Evolutionary conservation across 805 yeast species (phyloP).

Genomic region (Metschnikowia cerradonensis): DNA sequence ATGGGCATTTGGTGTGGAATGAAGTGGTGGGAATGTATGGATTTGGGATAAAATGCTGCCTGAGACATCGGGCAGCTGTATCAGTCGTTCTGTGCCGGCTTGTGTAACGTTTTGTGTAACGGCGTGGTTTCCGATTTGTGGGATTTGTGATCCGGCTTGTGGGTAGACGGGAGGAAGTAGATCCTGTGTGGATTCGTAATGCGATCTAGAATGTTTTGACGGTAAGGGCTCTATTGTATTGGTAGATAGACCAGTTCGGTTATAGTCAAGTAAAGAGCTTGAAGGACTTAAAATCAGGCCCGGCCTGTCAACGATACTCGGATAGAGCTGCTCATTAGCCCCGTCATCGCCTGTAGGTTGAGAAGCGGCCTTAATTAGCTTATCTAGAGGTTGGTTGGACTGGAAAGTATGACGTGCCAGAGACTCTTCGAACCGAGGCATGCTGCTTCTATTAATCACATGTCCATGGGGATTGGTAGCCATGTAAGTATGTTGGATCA

Average conservation of each 20-base stretch:
- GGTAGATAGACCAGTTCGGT: neutral
- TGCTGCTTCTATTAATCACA: neutral
- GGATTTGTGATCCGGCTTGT: no score
- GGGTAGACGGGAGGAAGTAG: neutral
- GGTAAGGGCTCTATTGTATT: neutral
- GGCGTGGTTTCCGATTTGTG: no score
- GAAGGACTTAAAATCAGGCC: neutral
- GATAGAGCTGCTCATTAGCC: neutral
- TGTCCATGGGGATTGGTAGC: slow-evolving; percentile 1
- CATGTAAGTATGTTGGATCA: neutral
- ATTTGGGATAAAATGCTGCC: neutral
- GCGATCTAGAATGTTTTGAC: neutral
- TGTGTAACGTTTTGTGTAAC: no score
- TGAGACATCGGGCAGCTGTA: neutral
- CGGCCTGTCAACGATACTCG: neutral
- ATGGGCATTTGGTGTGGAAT: neutral
- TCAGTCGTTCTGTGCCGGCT: neutral
- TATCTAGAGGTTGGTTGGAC: neutral
- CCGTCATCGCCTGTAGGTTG: neutral
- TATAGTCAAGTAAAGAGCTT: neutral
- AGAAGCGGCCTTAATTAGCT: neutral
- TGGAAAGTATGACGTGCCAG: neutral
- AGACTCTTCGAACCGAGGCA: neutral
- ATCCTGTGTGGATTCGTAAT: neutral
- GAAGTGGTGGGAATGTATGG: neutral